phyloP scores from a whole-genome alignment of 768 basidiomycete genomes.

The Holtermannia corniformis region DNA sequence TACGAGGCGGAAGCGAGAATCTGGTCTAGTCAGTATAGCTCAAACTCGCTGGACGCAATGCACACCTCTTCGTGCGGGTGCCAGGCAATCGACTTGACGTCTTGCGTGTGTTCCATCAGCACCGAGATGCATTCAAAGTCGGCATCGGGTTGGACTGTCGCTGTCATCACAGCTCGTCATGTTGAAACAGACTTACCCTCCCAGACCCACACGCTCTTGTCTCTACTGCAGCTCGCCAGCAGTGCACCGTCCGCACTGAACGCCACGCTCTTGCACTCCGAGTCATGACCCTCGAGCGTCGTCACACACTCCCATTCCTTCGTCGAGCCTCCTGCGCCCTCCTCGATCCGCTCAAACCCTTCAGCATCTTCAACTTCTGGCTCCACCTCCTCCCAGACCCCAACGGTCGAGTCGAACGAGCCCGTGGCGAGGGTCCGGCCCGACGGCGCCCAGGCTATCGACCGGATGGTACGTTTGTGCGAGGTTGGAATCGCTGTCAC shows the following conservation, averaged over 20 bases:
- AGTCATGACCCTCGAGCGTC: conserved; percentile 87
- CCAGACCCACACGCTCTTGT: conserved; percentile 99
- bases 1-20: conserved; percentile 95
- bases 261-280: conserved; percentile 83
- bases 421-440: conserved; percentile 80
- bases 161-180: background rate
- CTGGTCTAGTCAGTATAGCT: conserved; percentile 43
- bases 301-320: conserved; percentile 87
- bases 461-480: conserved; percentile 78
- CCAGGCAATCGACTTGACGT: conserved; percentile 92
- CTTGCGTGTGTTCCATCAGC: conserved; percentile 92
- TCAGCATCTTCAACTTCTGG: conserved; percentile 42
- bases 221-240: conserved; percentile 87
- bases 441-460: conserved; percentile 79
- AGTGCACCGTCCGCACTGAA: conserved; percentile 68
- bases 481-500: conserved; percentile 65
- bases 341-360: conserved; percentile 59
- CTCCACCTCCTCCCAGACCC: conserved; percentile 71
- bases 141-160: conserved; percentile 70
- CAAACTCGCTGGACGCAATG: conserved; percentile 1
- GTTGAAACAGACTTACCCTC: conserved; percentile 57
- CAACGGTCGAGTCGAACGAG: conserved; percentile 87
- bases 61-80: conserved; percentile 87
- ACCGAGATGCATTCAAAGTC: conserved; percentile 94
- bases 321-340: conserved; percentile 55